These are phyloP conservation scores for Spizellomyces punctatus DNA, from an alignment of 192 early-diverging fungal genomes.

Conservation along the genomic window DNA sequence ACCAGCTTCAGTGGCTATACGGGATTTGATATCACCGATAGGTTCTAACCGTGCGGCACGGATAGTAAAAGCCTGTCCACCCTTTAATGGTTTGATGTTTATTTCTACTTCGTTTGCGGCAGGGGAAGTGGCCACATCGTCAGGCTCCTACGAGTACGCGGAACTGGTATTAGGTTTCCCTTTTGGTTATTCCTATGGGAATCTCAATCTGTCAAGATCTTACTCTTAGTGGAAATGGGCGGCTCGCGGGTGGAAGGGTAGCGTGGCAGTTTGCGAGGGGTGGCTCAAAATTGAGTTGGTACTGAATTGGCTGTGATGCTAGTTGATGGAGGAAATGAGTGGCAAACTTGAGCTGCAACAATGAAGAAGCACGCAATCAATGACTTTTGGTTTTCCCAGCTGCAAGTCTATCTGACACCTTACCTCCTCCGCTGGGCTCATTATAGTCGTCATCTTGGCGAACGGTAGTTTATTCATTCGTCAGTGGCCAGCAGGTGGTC, in stretches of 20 bases:
- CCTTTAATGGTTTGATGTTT: conserved; percentile 34
- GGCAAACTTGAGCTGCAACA: conserved; percentile 22
- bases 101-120: not conserved
- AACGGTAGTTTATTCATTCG: not conserved
- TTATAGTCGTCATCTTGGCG: not conserved
- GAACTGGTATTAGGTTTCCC: too few species aligned
- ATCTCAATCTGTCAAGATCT: too few species aligned
- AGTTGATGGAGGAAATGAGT: conserved; percentile 19
- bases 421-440: conserved; percentile 34
- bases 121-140: too few species aligned
- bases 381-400: not conserved
- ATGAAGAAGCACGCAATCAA: not conserved
- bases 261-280: not conserved
- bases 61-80: conserved; percentile 5
- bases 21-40: conserved; percentile 9
- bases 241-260: conserved; percentile 22
- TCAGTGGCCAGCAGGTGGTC: not conserved
- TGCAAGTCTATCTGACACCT: not conserved
- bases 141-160: too few species aligned
- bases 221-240: conserved; percentile 29
- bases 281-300: conserved; percentile 23
- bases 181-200: too few species aligned
- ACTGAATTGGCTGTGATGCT: conserved; percentile 4
- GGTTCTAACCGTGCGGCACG: not conserved
- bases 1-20: conserved; percentile 15